phyloP scores from a whole-genome alignment of 495 filamentous ascomycete genomes.

The Penicillium flavigenum region DNA sequence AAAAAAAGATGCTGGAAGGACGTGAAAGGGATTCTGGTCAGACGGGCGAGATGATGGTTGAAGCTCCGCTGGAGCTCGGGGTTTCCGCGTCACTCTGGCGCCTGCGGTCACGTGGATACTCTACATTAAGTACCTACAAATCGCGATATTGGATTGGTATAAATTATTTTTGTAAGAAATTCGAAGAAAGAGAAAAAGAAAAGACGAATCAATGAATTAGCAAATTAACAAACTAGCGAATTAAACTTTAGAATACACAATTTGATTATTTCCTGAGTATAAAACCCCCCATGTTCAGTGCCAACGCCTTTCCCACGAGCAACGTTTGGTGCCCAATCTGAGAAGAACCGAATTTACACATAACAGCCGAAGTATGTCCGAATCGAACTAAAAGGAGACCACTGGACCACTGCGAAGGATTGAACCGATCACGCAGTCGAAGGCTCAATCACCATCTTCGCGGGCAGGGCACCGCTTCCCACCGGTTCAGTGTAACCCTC shows the following conservation, averaged over 20 bases:
- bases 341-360: conserved; percentile 6
- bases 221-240: neutral
- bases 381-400: neutral
- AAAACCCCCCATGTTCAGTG: conserved; percentile 2
- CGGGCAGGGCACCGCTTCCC: conserved; percentile 8
- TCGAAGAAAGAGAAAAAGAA: neutral
- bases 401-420: neutral
- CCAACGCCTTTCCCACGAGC: conserved; percentile 8
- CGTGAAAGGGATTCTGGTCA: conserved; percentile 22
- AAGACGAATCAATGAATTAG: neutral
- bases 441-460: conserved; percentile 10
- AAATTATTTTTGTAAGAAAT: neutral
- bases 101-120: conserved; percentile 43
- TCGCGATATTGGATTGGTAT: neutral
- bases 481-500: conserved; percentile 10
- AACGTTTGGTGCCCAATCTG: conserved; percentile 5
- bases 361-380: conserved; percentile 3
- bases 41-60: conserved; percentile 27
- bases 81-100: conserved; percentile 48
- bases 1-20: conserved; percentile 13
- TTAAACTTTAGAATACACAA: conserved; percentile 14
- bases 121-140: neutral
- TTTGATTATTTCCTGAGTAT: conserved; percentile 13
- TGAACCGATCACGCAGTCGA: neutral
- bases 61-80: conserved; percentile 39